These are phyloP conservation scores for Didymosphaeria variabile DNA, from an alignment of 2,329 filamentous ascomycete species.

Conservation along the genomic window DNA sequence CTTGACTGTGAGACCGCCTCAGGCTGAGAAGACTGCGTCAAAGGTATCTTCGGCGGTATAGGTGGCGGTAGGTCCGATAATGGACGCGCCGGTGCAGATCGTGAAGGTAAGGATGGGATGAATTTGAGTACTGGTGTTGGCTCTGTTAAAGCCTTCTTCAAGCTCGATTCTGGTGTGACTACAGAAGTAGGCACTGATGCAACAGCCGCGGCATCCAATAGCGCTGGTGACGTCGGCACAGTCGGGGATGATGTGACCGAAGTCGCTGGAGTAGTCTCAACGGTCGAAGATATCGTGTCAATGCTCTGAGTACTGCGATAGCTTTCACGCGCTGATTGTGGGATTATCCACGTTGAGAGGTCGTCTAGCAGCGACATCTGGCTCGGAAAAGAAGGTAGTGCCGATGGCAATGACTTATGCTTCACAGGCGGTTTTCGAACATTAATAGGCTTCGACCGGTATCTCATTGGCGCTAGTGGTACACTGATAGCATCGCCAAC, in stretches of 20 bases:
- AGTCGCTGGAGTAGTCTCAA: constrained; percentile 15
- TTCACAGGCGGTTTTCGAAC: constrained; percentile 25
- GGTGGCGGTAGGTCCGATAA: not conserved
- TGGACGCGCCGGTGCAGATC: not conserved
- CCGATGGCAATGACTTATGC: constrained; percentile 28
- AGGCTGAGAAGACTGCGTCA: not conserved
- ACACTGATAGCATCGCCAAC: constrained; percentile 21
- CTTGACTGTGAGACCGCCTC: not conserved
- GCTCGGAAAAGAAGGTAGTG: constrained; percentile 29
- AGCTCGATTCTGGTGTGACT: no score
- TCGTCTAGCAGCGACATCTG: constrained; percentile 37
- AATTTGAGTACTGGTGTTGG: not conserved
- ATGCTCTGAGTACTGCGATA: constrained; percentile 10
- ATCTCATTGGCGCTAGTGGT: constrained; percentile 27
- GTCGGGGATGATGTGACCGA: constrained; percentile 16
- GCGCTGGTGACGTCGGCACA: not conserved
- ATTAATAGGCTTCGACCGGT: constrained; percentile 27
- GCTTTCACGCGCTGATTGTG: constrained; percentile 20
- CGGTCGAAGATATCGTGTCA: constrained; percentile 10
- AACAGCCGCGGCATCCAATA: not conserved
- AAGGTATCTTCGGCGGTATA: not conserved
- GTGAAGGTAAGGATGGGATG: not conserved
- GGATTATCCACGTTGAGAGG: constrained; percentile 32
- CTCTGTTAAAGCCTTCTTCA: not conserved
- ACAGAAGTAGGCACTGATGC: not conserved